Conservation (phyloP, 805 yeast species). For the Lipomyces sp. region DNA sequence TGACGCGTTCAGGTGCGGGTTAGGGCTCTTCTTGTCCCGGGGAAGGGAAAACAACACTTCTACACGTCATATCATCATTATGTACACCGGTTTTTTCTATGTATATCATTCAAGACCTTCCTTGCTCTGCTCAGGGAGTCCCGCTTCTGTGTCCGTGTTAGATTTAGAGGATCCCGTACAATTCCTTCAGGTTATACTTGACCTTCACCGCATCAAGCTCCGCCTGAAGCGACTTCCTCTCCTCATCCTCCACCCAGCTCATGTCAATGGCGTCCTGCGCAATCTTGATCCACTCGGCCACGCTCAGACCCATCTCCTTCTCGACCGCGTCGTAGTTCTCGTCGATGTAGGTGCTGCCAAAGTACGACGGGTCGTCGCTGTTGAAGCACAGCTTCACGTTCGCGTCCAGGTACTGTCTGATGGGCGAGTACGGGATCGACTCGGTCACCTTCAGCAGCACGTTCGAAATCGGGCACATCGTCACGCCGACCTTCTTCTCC, state of each 20-base stretch:
- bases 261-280: slow-evolving; percentile 67
- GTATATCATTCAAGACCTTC: too few relatives aligned
- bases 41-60: too few relatives aligned
- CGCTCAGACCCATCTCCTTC: slow-evolving; percentile 58
- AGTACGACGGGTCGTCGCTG: slow-evolving; percentile 78
- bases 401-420: slow-evolving; percentile 55
- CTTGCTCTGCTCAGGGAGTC: too few relatives aligned
- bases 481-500: slow-evolving; percentile 52
- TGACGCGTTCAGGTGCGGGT: too few relatives aligned
- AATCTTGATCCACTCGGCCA: slow-evolving; percentile 59
- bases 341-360: slow-evolving; percentile 71
- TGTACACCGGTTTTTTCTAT: too few relatives aligned
- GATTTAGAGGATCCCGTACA: slow-evolving; percentile 23
- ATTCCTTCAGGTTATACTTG: slow-evolving; percentile 26
- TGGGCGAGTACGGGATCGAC: slow-evolving; percentile 64
- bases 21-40: too few relatives aligned
- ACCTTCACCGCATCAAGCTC: slow-evolving; percentile 25
- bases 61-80: too few relatives aligned
- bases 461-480: slow-evolving; percentile 77
- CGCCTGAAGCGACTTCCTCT: slow-evolving; percentile 46
- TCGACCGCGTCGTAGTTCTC: slow-evolving; percentile 72
- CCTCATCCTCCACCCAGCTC: slow-evolving; percentile 63
- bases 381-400: slow-evolving; percentile 71
- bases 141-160: too few relatives aligned
- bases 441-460: slow-evolving; percentile 71